Evolutionary conservation across 2,329 filamentous ascomycete genomes (phyloP).

Genomic region (Dothistroma pini): DNA sequence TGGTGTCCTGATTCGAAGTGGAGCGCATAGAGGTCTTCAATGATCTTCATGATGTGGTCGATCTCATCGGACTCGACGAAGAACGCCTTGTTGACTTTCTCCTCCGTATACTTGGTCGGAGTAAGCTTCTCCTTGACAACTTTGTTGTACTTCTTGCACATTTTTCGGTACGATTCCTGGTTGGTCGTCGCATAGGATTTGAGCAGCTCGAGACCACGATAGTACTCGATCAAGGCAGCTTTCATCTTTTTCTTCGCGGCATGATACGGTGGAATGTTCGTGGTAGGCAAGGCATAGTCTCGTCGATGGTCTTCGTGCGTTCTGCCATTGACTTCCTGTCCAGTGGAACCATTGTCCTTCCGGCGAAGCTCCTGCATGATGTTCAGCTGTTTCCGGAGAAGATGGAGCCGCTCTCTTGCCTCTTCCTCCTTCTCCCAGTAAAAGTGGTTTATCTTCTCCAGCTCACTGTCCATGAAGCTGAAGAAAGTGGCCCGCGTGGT

Average conservation of each 20-base stretch:
- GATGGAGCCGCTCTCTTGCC: slow-evolving; percentile 65
- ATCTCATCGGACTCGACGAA: slow-evolving; percentile 87
- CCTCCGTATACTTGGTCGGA: slow-evolving; percentile 66
- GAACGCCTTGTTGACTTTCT: slow-evolving; percentile 85
- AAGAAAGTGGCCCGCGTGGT: slow-evolving; percentile 81
- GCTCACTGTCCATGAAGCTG: slow-evolving; percentile 73
- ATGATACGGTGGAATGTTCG: slow-evolving; percentile 68
- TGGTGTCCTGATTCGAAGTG: slow-evolving; percentile 94
- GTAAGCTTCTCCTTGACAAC: slow-evolving; percentile 70
- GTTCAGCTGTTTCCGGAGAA: slow-evolving; percentile 80
- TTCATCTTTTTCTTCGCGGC: slow-evolving; percentile 91
- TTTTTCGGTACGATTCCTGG: slow-evolving; percentile 88
- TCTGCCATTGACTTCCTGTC: neutral
- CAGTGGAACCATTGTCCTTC: slow-evolving; percentile 54
- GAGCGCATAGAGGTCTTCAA: slow-evolving; percentile 87
- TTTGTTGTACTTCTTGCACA: slow-evolving; percentile 99
- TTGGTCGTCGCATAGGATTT: slow-evolving; percentile 91
- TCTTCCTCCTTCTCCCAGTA: slow-evolving; percentile 86
- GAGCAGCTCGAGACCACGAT: slow-evolving; percentile 82
- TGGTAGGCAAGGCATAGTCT: slow-evolving; percentile 43
- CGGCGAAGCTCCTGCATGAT: slow-evolving; percentile 85
- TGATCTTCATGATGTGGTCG: slow-evolving; percentile 72
- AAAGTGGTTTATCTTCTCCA: slow-evolving; percentile 89
- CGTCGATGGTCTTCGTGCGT: slow-evolving; percentile 48
- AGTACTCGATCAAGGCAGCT: slow-evolving; percentile 85